Conservation (phyloP, 352 stramenopile species). For the Globisporangium radiosum region DNA sequence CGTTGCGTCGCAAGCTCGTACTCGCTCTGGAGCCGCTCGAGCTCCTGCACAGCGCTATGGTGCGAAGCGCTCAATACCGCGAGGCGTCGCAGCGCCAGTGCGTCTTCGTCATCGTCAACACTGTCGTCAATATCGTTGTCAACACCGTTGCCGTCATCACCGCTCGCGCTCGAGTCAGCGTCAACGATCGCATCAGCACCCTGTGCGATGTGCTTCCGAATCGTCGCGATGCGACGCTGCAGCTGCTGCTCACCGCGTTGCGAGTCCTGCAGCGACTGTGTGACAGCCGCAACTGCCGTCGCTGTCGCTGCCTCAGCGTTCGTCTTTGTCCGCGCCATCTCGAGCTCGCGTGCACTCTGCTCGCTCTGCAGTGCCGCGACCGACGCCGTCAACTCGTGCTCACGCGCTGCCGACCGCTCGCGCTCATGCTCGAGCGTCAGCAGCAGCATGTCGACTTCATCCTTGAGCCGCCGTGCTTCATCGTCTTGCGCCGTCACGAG, state of each 20-base stretch:
- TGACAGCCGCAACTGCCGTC: conserved; percentile 28
- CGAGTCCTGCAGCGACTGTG: conserved; percentile 26
- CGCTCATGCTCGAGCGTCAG: conserved; percentile 41
- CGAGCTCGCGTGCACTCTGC: conserved; percentile 21
- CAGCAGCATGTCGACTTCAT: conserved; percentile 33
- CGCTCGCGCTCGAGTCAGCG: conserved; percentile 11
- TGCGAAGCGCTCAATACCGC: conserved; percentile 31
- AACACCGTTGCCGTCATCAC: too few species aligned
- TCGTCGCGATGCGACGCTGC: conserved; percentile 33
- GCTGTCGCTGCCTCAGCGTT: conserved; percentile 14
- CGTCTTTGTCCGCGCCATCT: conserved; percentile 22
- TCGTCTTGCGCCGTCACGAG: conserved; percentile 39
- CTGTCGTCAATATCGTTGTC: not conserved
- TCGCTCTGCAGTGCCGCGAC: conserved; percentile 30
- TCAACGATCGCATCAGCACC: conserved; percentile 18
- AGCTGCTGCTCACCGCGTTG: conserved; percentile 39
- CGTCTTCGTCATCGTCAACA: conserved; percentile 14
- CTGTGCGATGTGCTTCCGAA: conserved; percentile 37
- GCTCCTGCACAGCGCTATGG: conserved; percentile 21
- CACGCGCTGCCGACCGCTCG: conserved; percentile 30
- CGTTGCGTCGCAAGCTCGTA: conserved; percentile 37
- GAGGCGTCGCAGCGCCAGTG: conserved; percentile 25
- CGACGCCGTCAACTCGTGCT: conserved; percentile 30
- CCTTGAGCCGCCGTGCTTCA: conserved; percentile 29
- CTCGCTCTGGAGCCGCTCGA: conserved; percentile 41